phyloP scores from a whole-genome alignment of 257 asterid genomes.

The Solanum gandarillasii region DNA sequence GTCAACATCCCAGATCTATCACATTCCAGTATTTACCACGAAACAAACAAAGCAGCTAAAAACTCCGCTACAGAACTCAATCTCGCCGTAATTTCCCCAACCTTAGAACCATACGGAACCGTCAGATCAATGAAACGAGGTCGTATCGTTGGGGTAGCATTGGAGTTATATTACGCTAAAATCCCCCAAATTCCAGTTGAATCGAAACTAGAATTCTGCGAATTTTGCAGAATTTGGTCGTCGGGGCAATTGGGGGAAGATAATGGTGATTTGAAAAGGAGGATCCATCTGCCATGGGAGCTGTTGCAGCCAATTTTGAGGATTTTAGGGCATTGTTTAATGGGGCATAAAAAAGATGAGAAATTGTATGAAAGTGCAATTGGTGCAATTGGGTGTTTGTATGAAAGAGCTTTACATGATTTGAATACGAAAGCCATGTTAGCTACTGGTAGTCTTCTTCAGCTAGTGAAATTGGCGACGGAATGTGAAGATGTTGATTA shows the following conservation, averaged over 20 bases:
- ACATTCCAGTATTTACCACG: conserved; percentile 73
- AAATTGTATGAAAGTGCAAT: conserved; percentile 41
- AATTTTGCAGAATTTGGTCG: conserved; percentile 55
- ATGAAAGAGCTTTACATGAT: conserved; percentile 58
- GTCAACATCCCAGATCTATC: conserved; percentile 61
- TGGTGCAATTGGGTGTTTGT: conserved; percentile 40
- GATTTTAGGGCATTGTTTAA: conserved; percentile 68
- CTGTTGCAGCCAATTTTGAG: conserved; percentile 55
- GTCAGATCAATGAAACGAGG: too few relatives aligned
- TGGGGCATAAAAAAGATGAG: conserved; percentile 24
- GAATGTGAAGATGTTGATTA: conserved; percentile 28
- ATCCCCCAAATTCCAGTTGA: conserved; percentile 44
- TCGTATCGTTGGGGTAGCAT: conserved; percentile 58
- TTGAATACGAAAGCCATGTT: conserved; percentile 57
- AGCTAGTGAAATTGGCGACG: conserved; percentile 31
- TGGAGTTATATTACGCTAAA: conserved; percentile 42
- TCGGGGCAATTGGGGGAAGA: conserved; percentile 12
- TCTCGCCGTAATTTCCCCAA: too few relatives aligned
- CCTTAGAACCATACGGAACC: too few relatives aligned
- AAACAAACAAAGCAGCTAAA: conserved; percentile 23
- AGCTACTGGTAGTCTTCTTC: conserved; percentile 56
- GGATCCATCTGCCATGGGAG: conserved; percentile 63
- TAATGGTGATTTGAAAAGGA: conserved; percentile 10
- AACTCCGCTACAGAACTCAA: too few relatives aligned
- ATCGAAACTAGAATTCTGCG: conserved; percentile 68